A percentile compares a stretch with the other conserved stretches of the same genome.
phyloP scores from a whole-genome alignment of 495 filamentous ascomycete species.

The Hyphodiscus hymeniophilus region DNA sequence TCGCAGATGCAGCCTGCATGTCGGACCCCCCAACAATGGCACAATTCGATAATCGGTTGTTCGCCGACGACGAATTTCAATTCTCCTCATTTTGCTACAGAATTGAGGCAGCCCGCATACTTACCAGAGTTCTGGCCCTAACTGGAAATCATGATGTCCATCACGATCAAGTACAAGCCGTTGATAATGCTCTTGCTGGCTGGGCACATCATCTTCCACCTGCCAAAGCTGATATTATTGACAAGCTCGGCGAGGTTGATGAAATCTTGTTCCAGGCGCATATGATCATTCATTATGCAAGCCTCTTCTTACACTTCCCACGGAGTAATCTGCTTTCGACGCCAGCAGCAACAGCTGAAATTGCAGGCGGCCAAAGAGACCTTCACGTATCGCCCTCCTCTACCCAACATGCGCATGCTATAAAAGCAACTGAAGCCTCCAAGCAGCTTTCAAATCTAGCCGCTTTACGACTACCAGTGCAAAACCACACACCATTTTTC shows the following conservation, averaged over 20 bases:
- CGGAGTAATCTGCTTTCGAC: conserved; percentile 32
- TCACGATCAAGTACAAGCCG: conserved; percentile 35
- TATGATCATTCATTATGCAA: conserved; percentile 31
- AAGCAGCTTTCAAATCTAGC: conserved; percentile 31
- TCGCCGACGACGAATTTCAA: conserved; percentile 25
- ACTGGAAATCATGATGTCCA: conserved; percentile 31
- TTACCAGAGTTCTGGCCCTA: conserved; percentile 31
- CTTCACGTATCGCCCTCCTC: conserved; percentile 31
- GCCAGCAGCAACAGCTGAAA: conserved; percentile 12
- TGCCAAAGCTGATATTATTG: conserved; percentile 35
- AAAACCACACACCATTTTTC: background rate
- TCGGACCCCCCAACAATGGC: background rate
- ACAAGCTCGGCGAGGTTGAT: conserved; percentile 35
- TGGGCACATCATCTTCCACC: conserved; percentile 36
- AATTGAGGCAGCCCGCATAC: conserved; percentile 33
- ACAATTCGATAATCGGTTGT: background rate
- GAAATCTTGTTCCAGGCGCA: conserved; percentile 41
- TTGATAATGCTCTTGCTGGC: conserved; percentile 37
- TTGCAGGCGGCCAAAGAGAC: conserved; percentile 14
- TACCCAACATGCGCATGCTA: conserved; percentile 32
- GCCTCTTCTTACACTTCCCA: conserved; percentile 35
- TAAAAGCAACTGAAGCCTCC: conserved; percentile 37
- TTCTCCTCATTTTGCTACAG: conserved; percentile 38
- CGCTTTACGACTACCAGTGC: conserved; percentile 31
- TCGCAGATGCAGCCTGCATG: background rate